A percentile compares a stretch with the other conserved stretches of the same genome.
phyloP scores from a whole-genome alignment of 2,329 filamentous ascomycete species.

The Cladosporium sphaerospermum region DNA sequence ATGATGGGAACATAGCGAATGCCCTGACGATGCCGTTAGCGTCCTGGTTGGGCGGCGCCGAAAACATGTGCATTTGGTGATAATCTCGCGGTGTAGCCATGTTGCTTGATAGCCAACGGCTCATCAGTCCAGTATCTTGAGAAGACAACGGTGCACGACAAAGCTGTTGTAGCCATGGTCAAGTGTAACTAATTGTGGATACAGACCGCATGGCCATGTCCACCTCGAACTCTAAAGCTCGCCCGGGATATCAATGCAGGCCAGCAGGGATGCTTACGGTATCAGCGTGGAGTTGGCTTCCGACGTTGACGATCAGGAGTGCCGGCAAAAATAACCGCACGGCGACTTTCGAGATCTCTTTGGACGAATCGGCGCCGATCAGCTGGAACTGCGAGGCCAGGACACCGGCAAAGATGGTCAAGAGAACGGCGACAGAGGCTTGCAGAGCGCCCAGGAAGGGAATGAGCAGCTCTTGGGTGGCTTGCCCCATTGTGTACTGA shows the following conservation, averaged over 20 bases:
- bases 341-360: slow-evolving; percentile 47
- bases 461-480: slow-evolving; percentile 23
- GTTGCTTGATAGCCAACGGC: neutral
- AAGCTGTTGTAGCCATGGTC: neutral
- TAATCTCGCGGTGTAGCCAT: too few species aligned
- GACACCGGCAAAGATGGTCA: slow-evolving; percentile 50
- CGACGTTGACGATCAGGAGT: slow-evolving; percentile 48
- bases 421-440: slow-evolving; percentile 48
- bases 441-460: slow-evolving; percentile 50
- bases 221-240: too few species aligned
- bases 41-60: too few species aligned
- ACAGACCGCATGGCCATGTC: too few species aligned
- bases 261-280: slow-evolving; percentile 35
- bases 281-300: slow-evolving; percentile 43
- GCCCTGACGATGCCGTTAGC: slow-evolving; percentile 7
- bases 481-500: slow-evolving; percentile 8
- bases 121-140: neutral
- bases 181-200: neutral
- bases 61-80: too few species aligned
- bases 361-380: slow-evolving; percentile 42
- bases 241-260: too few species aligned
- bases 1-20: slow-evolving; percentile 18
- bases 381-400: slow-evolving; percentile 46
- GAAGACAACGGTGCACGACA: too few species aligned
- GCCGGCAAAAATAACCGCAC: slow-evolving; percentile 51